Percentiles rank a stretch among this genome's conserved stretches.
Conservation (phyloP, 176 grass and related monocot genomes). For the Alloteropsis semialata region DNA sequence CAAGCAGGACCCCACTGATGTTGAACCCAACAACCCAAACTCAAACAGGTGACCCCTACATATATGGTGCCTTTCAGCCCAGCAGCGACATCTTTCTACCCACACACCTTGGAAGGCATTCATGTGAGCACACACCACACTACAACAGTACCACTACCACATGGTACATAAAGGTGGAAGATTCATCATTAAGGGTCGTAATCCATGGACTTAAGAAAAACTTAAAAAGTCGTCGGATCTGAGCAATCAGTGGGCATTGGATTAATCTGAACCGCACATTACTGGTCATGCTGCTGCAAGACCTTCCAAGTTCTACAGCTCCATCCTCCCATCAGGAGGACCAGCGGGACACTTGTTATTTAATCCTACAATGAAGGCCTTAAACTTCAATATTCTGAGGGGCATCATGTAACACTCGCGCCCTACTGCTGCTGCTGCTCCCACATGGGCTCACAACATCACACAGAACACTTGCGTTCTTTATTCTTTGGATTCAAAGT, state of each 20-base stretch:
- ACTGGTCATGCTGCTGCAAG: neutral
- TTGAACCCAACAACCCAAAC: slow-evolving; percentile 34
- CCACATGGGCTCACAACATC: neutral
- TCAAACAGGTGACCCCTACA: slow-evolving; percentile 5
- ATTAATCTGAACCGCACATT: slow-evolving; percentile 14
- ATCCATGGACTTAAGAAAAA: neutral
- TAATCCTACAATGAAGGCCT: slow-evolving; percentile 6
- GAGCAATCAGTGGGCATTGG: neutral
- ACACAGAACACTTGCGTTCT: neutral
- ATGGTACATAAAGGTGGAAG: neutral
- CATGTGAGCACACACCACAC: neutral
- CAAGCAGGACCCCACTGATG: slow-evolving; percentile 22
- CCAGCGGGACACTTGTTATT: neutral
- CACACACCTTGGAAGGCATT: neutral
- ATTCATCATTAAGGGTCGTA: neutral
- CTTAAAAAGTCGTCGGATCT: neutral
- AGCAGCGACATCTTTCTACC: slow-evolving; percentile 4
- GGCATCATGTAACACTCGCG: neutral
- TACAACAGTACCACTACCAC: neutral
- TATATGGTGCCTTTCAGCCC: slow-evolving; percentile 12
- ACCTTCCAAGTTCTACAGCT: neutral
- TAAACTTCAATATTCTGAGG: neutral
- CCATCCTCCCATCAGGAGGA: neutral
- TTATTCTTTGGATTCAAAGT: slow-evolving; percentile 9
- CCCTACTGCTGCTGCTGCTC: neutral